These are phyloP conservation scores for Suhomyces canberraensis DNA, from an alignment of 805 yeast species.

Conservation along the genomic window DNA sequence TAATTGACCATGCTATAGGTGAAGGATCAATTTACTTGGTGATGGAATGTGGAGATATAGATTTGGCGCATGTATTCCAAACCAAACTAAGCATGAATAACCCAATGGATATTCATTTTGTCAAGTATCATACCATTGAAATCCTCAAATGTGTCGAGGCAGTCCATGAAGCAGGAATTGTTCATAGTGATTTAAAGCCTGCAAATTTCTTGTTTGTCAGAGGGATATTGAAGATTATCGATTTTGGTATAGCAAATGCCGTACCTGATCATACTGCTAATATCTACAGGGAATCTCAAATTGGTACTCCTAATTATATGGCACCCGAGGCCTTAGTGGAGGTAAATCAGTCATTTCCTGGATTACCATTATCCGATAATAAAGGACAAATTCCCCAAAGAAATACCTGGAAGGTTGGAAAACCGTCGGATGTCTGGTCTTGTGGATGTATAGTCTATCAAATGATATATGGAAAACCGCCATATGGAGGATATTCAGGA, in stretches of 20 bases:
- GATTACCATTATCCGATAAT: constrained; percentile 12
- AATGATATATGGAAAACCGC: constrained; percentile 91
- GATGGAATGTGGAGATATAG: constrained; percentile 95
- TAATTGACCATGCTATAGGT: constrained; percentile 69
- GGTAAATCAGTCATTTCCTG: constrained; percentile 35
- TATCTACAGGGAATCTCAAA: constrained; percentile 82
- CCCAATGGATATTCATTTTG: constrained; percentile 65
- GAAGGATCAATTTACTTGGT: constrained; percentile 65
- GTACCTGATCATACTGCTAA: constrained; percentile 91
- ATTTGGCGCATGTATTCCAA: constrained; percentile 75
- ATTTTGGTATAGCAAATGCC: constrained; percentile 94
- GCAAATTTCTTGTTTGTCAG: constrained; percentile 72
- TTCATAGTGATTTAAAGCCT: constrained; percentile 75
- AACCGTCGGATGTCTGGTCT: constrained; percentile 96
- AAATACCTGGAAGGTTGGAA: constrained; percentile 73
- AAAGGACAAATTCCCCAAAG: constrained; percentile 8
- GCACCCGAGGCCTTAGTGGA: constrained; percentile 92
- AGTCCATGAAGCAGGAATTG: constrained; percentile 84
- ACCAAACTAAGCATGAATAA: constrained; percentile 40
- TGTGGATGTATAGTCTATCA: constrained; percentile 95
- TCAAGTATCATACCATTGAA: constrained; percentile 75
- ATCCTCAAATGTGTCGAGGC: constrained; percentile 78
- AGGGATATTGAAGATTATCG: constrained; percentile 84
- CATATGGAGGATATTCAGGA: constrained; percentile 77
- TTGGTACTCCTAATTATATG: constrained; percentile 97